These are phyloP conservation scores for Colletotrichum tropicicola DNA, from an alignment of 2,329 filamentous ascomycete genomes.

Conservation along the genomic window DNA sequence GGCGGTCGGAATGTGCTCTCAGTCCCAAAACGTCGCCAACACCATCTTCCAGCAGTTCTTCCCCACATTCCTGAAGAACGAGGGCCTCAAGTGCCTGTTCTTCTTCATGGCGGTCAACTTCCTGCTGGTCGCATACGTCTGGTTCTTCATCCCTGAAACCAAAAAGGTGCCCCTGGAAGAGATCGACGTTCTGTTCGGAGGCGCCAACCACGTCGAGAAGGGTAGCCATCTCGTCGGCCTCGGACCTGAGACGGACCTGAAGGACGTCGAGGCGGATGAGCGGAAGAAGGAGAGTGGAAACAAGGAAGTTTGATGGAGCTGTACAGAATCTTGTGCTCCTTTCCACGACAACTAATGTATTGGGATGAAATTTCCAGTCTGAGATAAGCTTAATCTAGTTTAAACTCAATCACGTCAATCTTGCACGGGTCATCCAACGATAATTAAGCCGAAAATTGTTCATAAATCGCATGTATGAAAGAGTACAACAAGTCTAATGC, in stretches of 20 bases:
- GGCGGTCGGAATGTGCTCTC: constrained; percentile 71
- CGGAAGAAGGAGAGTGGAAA: constrained; percentile 8
- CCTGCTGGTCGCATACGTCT: constrained; percentile 56
- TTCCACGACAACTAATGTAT: no score
- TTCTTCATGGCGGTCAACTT: constrained; percentile 52
- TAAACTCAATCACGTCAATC: no score
- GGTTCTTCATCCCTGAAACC: constrained; percentile 60
- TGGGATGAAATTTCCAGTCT: no score
- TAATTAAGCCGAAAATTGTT: no score
- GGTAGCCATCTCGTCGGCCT: constrained; percentile 53
- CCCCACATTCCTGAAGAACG: constrained; percentile 69
- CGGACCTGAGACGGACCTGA: neutral
- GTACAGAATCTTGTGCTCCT: no score
- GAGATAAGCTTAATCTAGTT: no score
- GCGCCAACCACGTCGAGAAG: constrained; percentile 62
- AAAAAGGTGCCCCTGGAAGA: constrained; percentile 60
- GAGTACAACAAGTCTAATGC: no score
- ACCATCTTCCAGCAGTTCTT: constrained; percentile 76
- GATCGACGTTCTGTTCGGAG: constrained; percentile 64
- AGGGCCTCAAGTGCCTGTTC: constrained; percentile 51
- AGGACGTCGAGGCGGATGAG: neutral
- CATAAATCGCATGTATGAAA: no score
- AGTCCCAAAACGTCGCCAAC: constrained; percentile 71
- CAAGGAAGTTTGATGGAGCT: neutral
- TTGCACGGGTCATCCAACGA: no score